Base-by-base conservation (phyloP, 345 rosid species). In the Physaria fendleri region DNA sequence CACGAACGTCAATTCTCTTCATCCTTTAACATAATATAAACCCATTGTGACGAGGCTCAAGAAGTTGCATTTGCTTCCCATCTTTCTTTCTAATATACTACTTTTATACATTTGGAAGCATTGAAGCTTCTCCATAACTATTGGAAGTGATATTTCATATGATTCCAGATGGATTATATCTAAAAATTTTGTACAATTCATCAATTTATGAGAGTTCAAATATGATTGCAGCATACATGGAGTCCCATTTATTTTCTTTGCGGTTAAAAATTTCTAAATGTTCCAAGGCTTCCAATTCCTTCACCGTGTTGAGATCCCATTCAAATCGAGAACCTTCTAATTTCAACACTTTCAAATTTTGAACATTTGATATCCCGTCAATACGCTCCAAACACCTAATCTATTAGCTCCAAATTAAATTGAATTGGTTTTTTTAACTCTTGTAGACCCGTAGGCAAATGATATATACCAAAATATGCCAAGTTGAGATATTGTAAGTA, bases 41-140 rank as follows among this genome's bases (percentile, higher is more conserved):
- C 0, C 0, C 24, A 59, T 54, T 0, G 6, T 0, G 24, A 10
- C 10, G 1, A 59, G 64, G 51, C 28, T 45, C 11, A 11, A 8
- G 8, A 59, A 33, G 6, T 10, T 34, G 10, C 3, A 41, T 28
- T 0, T 37, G n/a, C 15, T 17, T 35, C 5, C 65, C 11, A 47
- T 16, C 37, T 47, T 61, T 33, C 35, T 48, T 47, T 59, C 32
- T 18, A 57, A 17, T 23, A 22, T 34, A 2, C 0, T n/a, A n/a
- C 0, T 17, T 0, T 0, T 0, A 0, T 0, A 0, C 5, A 48
- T 23, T 1, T 0, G 0, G 2, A n/a, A n/a, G n/a, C n/a, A n/a
- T n/a, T 38, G 7, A 11, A 62, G 58, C 23, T 24, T 33, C 0
- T 15, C 47, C 39, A 49, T 37, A 28, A 8, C 3, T 39, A 0